Conservation (phyloP, 2,329 filamentous ascomycete species). For the Gnomoniopsis sp. region DNA sequence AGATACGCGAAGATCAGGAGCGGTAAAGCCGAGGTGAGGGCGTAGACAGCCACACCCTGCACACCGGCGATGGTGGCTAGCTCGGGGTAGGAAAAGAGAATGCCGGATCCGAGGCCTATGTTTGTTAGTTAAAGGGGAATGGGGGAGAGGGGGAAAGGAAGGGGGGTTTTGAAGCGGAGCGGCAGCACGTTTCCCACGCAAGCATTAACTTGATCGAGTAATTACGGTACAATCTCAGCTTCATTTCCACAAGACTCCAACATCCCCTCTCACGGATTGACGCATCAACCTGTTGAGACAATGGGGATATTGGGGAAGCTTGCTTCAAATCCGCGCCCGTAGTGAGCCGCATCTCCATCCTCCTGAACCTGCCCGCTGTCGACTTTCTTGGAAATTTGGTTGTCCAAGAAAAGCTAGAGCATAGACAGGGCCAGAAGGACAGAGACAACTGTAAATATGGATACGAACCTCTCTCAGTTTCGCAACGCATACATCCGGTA, state of each 20-base stretch:
- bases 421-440: constrained; percentile 11
- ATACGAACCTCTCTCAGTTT: constrained; percentile 42
- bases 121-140: constrained; percentile 39
- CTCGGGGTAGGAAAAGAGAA: constrained; percentile 79
- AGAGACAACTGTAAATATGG: constrained; percentile 36
- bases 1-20: constrained; percentile 71
- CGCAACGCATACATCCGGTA: constrained; percentile 18
- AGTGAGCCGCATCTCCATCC: constrained; percentile 65
- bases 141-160: constrained; percentile 16
- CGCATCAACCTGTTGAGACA: constrained; percentile 30
- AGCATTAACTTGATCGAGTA: constrained; percentile 99
- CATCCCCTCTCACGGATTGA: constrained; percentile 34
- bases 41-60: constrained; percentile 75
- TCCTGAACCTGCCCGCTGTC: constrained; percentile 15
- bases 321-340: constrained; percentile 72
- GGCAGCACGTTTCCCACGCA: constrained; percentile 98
- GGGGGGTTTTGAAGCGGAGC: constrained; percentile 53
- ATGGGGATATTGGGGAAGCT: constrained; percentile 44
- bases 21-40: constrained; percentile 67
- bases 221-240: constrained; percentile 94
- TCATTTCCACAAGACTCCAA: constrained; percentile 46
- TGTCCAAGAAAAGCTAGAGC: background rate
- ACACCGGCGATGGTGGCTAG: constrained; percentile 75
- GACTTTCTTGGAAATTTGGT: too few relatives aligned
- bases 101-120: constrained; percentile 76